Evolutionary conservation across 2,329 filamentous ascomycete species (phyloP), one percentile per base, ranked within the genome.

Genomic region (Beauveria scarabaeidicola): DNA sequence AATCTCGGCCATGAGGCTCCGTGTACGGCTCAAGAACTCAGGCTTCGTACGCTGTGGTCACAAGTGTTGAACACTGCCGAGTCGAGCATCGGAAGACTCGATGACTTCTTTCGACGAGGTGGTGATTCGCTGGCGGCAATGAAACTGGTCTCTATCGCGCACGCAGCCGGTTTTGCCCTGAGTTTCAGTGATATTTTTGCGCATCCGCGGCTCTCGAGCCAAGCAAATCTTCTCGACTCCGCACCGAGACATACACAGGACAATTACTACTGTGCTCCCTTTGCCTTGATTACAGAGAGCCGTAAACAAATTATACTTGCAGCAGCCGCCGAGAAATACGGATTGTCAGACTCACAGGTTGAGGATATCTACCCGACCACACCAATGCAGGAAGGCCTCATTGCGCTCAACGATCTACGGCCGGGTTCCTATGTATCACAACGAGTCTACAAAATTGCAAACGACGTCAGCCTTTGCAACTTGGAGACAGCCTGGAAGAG

Each of bases 121-220:
- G 77, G 77, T 5, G 76, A 78, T 48, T 78, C 76, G 5, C 75
- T 78, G 25, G 65, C 66, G 3, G 75, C 76, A 1, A 78, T 78
- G 67, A 69, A 72, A 10, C 66, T 77, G 6, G 69, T 72, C 5
- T 75, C 80, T n/a, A 65, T 67, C 3, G 71, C 70, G 48, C 68
- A 70, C 6, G 68, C 6, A 65, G 65, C 2, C 65, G 66, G 1
- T 55, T 74, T 3, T 48, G 56, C 19, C 52, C 23, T 74, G 5
- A 68, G 69, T 0, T 70, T 75, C 32, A 63, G 65, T 5, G 68
- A 74, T n/a, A 61, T 74, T 10, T 66, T 21, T 58, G 9, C 40
- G 40, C 21, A 54, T 32, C 38, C 50, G 19, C 19, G 5, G 5
- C 32, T 52, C 11, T 52, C 19, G 2, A n/a, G 17, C 3, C 50